Conservation (phyloP, 1,284 basidiomycete species). For the Apiotrichum laibachii region DNA sequence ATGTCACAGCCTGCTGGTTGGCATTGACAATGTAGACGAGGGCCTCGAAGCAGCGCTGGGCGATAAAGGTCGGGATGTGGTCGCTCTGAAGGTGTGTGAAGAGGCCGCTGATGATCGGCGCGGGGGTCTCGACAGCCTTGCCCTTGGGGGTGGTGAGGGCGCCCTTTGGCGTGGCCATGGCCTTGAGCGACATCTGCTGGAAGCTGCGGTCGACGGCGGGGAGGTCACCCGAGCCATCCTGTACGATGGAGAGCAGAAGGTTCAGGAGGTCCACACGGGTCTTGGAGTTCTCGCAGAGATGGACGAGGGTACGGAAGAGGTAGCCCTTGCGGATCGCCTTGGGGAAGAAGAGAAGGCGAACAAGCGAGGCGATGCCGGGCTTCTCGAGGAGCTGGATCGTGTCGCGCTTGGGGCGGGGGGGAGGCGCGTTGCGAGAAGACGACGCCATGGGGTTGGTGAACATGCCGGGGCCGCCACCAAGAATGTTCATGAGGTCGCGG, state of each 20-base stretch:
- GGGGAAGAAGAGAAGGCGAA: constrained; percentile 94
- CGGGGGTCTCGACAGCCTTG: constrained; percentile 50
- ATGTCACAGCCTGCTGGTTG: constrained; percentile 78
- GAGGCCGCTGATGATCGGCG: constrained; percentile 54
- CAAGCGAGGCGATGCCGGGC: constrained; percentile 79
- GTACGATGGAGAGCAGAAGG: constrained; percentile 83
- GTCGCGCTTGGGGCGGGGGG: constrained; percentile 59
- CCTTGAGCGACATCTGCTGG: constrained; percentile 80
- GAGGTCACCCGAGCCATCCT: constrained; percentile 91
- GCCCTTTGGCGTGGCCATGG: constrained; percentile 60
- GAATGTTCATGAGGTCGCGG: constrained; percentile 4
- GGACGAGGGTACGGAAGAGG: constrained; percentile 86
- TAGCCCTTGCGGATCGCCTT: constrained; percentile 81
- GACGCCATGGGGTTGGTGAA: background rate
- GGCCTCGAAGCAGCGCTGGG: constrained; percentile 87
- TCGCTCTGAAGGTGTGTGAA: constrained; percentile 71
- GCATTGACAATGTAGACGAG: constrained; percentile 77
- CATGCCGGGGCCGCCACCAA: background rate
- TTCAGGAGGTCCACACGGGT: constrained; percentile 91
- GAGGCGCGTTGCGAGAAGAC: background rate
- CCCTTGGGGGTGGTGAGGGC: constrained; percentile 62
- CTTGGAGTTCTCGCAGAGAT: constrained; percentile 91
- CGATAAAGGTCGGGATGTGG: constrained; percentile 82
- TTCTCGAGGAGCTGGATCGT: constrained; percentile 94
- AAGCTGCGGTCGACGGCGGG: constrained; percentile 91